Percentiles rank a stretch among this genome's conserved stretches.
These are phyloP conservation scores for Lophiostoma macrostomum DNA, from an alignment of 495 filamentous ascomycete genomes.

Conservation along the genomic window DNA sequence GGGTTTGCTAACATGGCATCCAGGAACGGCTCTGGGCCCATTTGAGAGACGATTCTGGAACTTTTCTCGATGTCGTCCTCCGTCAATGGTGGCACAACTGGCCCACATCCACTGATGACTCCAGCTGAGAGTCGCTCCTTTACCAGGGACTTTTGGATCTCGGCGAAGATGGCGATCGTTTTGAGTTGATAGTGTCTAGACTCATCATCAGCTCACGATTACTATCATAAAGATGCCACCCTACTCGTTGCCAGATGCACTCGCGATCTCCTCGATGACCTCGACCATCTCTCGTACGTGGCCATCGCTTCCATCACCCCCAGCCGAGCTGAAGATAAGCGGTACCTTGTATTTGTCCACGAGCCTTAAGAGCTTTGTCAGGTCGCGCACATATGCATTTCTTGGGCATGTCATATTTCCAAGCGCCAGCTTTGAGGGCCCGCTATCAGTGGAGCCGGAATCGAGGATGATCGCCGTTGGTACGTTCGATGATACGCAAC, in stretches of 20 bases:
- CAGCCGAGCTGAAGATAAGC: constrained; percentile 49
- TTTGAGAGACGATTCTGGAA: constrained; percentile 28
- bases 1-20: constrained; percentile 44
- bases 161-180: constrained; percentile 43
- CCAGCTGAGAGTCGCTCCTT: constrained; percentile 33
- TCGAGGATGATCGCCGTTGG: constrained; percentile 50
- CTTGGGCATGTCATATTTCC: constrained; percentile 39
- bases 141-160: constrained; percentile 39
- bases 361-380: constrained; percentile 41
- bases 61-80: constrained; percentile 42
- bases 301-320: constrained; percentile 47
- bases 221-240: neutral
- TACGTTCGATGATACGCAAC: neutral
- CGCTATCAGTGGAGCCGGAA: constrained; percentile 50
- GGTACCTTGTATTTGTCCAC: constrained; percentile 37
- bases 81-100: constrained; percentile 42
- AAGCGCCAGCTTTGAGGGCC: constrained; percentile 48
- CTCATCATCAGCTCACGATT: neutral
- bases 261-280: constrained; percentile 38
- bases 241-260: constrained; percentile 10
- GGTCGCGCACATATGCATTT: constrained; percentile 44
- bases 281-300: constrained; percentile 47
- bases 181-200: constrained; percentile 42
- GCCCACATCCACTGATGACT: constrained; percentile 36
- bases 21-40: constrained; percentile 37